A percentile compares a stretch with the other conserved stretches of the same genome.
Conservation (phyloP, 495 filamentous ascomycete genomes). For the Chaetomium fimeti region DNA sequence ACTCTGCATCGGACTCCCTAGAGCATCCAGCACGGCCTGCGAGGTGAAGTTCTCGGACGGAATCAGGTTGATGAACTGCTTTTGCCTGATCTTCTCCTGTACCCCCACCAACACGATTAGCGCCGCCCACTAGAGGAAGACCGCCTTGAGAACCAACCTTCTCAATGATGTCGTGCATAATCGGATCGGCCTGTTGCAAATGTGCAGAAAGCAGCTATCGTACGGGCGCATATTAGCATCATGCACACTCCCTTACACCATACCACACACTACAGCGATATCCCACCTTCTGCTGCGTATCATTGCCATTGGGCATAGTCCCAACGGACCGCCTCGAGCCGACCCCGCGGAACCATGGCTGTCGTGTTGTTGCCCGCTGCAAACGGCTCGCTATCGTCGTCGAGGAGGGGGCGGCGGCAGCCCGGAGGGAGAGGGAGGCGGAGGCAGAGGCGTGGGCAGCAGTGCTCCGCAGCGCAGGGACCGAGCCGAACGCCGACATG, state of each 20-base stretch:
- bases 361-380: background rate
- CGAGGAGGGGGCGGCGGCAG: constrained; percentile 1
- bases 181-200: constrained; percentile 81
- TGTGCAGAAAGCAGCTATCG: constrained; percentile 72
- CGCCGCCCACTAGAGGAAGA: background rate
- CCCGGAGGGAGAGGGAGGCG: constrained; percentile 12
- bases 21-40: constrained; percentile 90
- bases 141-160: constrained; percentile 57
- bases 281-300: constrained; percentile 64
- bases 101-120: constrained; percentile 18
- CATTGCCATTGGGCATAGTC: constrained; percentile 45
- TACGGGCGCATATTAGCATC: background rate
- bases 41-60: constrained; percentile 99
- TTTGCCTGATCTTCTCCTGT: constrained; percentile 91
- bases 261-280: background rate
- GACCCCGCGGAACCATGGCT: background rate
- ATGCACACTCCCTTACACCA: background rate
- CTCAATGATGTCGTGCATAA: constrained; percentile 82
- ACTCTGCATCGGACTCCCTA: constrained; percentile 99
- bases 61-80: constrained; percentile 98
- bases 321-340: constrained; percentile 40
- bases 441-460: constrained; percentile 26
- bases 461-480: constrained; percentile 25
- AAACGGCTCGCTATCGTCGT: constrained; percentile 13
- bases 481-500: constrained; percentile 30